A percentile compares a stretch with the other conserved stretches of the same genome.
phyloP scores from a whole-genome alignment of 257 asterid species.

The Mitragyna speciosa region DNA sequence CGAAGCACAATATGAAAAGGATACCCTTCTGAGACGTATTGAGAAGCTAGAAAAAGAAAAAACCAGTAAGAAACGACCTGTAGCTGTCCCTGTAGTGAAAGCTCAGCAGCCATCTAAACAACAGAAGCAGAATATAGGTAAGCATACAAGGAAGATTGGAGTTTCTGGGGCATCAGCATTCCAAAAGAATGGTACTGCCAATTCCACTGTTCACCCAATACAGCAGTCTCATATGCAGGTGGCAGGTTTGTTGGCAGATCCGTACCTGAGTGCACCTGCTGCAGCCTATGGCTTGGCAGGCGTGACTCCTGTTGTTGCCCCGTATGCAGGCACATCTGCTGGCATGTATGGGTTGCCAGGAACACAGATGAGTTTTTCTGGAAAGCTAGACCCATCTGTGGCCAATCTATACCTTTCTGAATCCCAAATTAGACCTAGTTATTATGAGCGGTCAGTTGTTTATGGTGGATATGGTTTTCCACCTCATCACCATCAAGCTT shows the following conservation, averaged over 20 bases:
- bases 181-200: slow-evolving; percentile 9
- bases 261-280: slow-evolving; percentile 44
- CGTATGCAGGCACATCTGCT: slow-evolving; percentile 44
- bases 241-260: slow-evolving; percentile 45
- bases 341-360: slow-evolving; percentile 47
- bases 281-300: slow-evolving; percentile 46
- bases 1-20: slow-evolving; percentile 52
- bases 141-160: slow-evolving; percentile 6
- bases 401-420: slow-evolving; percentile 42
- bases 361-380: slow-evolving; percentile 34
- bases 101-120: slow-evolving; percentile 20
- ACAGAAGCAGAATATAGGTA: slow-evolving; percentile 7
- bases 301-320: slow-evolving; percentile 35
- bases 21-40: slow-evolving; percentile 36
- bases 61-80: slow-evolving; percentile 43
- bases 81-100: neutral
- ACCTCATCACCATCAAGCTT: slow-evolving; percentile 49
- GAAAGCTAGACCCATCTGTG: slow-evolving; percentile 37
- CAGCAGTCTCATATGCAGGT: slow-evolving; percentile 33
- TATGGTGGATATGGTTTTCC: slow-evolving; percentile 48
- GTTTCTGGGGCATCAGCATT: slow-evolving; percentile 11
- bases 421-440: slow-evolving; percentile 39
- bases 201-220: slow-evolving; percentile 12
- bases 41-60: slow-evolving; percentile 54
- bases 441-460: slow-evolving; percentile 37